These are phyloP conservation scores for Boletus rubescentipes DNA, from an alignment of 768 basidiomycete species.

Conservation along the genomic window DNA sequence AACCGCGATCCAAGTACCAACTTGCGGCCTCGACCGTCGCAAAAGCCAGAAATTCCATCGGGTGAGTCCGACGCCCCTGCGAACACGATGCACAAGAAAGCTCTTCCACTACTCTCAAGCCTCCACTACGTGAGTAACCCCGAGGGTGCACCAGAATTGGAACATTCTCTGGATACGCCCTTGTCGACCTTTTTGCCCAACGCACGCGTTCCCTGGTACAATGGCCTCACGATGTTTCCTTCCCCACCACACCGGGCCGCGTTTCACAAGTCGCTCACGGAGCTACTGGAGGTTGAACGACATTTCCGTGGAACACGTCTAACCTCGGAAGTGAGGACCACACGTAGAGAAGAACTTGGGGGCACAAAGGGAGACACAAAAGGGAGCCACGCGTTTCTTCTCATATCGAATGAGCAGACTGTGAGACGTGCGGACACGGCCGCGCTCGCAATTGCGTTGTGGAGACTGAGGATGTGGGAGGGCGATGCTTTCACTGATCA, in stretches of 20 bases:
- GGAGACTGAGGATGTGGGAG: conserved; percentile 81
- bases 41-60: conserved; percentile 33
- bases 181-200: conserved; percentile 30
- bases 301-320: conserved; percentile 15
- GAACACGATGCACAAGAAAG: conserved; percentile 7
- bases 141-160: neutral
- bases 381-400: conserved; percentile 68
- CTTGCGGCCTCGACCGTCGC: conserved; percentile 41
- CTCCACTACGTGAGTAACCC: conserved; percentile 7
- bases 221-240: conserved; percentile 65
- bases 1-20: conserved; percentile 53
- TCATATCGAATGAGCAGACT: conserved; percentile 52
- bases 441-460: conserved; percentile 67
- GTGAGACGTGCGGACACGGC: conserved; percentile 57
- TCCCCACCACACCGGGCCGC: conserved; percentile 57
- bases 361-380: conserved; percentile 37
- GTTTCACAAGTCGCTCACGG: conserved; percentile 47
- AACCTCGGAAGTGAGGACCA: neutral
- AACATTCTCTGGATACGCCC: conserved; percentile 5
- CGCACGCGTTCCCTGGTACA: conserved; percentile 60
- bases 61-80: conserved; percentile 3
- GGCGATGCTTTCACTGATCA: conserved; percentile 34
- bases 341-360: neutral
- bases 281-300: conserved; percentile 50
- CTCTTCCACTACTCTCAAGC: conserved; percentile 30